These are phyloP conservation scores for Monosporascus sp. DNA, from an alignment of 2,329 filamentous ascomycete genomes.

Conservation along the genomic window DNA sequence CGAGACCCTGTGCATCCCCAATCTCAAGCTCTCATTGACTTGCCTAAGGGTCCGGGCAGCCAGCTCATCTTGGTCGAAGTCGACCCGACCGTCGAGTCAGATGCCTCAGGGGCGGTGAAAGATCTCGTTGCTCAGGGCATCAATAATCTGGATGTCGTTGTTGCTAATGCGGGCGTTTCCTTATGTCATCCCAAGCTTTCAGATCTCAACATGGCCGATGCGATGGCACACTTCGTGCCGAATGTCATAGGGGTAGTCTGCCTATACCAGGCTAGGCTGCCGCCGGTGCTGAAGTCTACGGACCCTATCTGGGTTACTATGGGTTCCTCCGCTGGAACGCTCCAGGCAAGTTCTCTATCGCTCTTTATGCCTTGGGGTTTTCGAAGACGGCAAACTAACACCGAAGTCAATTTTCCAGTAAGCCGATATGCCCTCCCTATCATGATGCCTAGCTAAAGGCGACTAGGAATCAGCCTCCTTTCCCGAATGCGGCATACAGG, in stretches of 20 bases:
- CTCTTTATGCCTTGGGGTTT: no score
- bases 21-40: slow-evolving; percentile 12
- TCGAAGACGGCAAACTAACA: no score
- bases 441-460: no score
- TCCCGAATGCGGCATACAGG: no score
- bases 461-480: no score
- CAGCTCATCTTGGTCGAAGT: slow-evolving; percentile 30
- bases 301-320: slow-evolving; percentile 30
- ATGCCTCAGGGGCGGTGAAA: slow-evolving; percentile 23
- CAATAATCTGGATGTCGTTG: slow-evolving; percentile 34
- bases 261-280: slow-evolving; percentile 35
- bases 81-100: slow-evolving; percentile 23
- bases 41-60: slow-evolving; percentile 24
- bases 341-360: slow-evolving; percentile 2
- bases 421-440: no score
- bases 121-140: slow-evolving; percentile 25
- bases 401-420: no score
- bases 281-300: slow-evolving; percentile 28
- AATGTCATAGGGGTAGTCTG: slow-evolving; percentile 33
- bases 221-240: slow-evolving; percentile 30
- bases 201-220: slow-evolving; percentile 26
- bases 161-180: slow-evolving; percentile 36
- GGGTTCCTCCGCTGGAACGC: slow-evolving; percentile 19
- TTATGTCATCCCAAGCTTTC: slow-evolving; percentile 9
- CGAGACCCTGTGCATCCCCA: slow-evolving; percentile 12